Evolutionary conservation across 2,329 filamentous ascomycete genomes (phyloP).

Genomic region (Colletotrichum lindemuthianum): DNA sequence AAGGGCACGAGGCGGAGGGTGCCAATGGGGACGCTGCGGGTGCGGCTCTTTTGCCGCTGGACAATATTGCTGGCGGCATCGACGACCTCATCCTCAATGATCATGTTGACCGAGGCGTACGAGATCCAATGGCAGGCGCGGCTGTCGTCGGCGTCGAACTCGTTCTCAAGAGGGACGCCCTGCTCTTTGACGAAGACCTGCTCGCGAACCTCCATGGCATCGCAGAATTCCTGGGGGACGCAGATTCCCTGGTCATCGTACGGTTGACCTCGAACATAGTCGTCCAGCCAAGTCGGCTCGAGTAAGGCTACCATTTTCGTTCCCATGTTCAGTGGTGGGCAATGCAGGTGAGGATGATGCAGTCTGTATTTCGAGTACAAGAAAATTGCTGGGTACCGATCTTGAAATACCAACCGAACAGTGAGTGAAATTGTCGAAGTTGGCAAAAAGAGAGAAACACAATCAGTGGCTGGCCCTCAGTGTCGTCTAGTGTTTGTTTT

Average conservation of each 20-base stretch:
- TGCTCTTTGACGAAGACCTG: constrained; percentile 71
- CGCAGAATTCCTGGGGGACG: constrained; percentile 67
- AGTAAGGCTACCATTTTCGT: constrained; percentile 61
- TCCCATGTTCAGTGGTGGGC: constrained; percentile 49
- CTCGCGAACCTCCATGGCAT: constrained; percentile 71
- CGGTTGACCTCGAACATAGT: constrained; percentile 53
- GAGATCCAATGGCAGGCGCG: constrained; percentile 87
- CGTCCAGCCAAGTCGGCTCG: constrained; percentile 60
- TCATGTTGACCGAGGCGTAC: constrained; percentile 73
- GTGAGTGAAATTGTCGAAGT: not conserved
- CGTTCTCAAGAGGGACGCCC: constrained; percentile 68
- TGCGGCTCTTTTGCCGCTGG: constrained; percentile 55
- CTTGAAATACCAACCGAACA: not conserved
- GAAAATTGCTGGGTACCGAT: too few species aligned
- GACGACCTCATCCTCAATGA: constrained; percentile 53
- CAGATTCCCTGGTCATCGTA: constrained; percentile 55
- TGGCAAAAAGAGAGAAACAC: too few species aligned
- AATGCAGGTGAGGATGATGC: not conserved
- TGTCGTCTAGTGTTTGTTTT: too few species aligned
- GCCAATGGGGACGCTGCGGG: constrained; percentile 68
- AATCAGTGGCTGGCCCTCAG: too few species aligned
- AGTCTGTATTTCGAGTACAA: not conserved
- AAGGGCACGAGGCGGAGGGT: constrained; percentile 85
- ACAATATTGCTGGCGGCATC: constrained; percentile 55
- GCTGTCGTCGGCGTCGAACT: constrained; percentile 83